These are phyloP conservation scores for Vickermania ingenoplastis DNA, from an alignment of 208 protist species.

Conservation along the genomic window DNA sequence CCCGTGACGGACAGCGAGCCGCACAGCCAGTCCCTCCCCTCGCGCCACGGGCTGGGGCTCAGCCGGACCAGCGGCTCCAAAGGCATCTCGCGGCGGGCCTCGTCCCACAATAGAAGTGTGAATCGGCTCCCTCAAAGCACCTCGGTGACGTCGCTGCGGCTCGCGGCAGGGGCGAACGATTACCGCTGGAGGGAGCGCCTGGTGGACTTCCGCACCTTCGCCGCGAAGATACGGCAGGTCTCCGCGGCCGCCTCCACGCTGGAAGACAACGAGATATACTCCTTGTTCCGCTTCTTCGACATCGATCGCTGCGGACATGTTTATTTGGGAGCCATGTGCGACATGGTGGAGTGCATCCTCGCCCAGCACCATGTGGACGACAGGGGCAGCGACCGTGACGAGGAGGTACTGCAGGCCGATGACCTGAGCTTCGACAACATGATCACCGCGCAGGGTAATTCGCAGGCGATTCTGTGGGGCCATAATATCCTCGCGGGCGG, in stretches of 20 bases:
- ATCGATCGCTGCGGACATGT: constrained; percentile 45
- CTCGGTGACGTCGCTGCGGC: not conserved
- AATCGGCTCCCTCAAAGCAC: not conserved
- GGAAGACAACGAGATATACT: constrained; percentile 67
- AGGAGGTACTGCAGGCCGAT: constrained; percentile 23
- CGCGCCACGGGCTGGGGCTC: not conserved
- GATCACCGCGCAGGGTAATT: not conserved
- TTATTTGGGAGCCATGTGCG: constrained; percentile 19
- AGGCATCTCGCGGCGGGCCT: not conserved
- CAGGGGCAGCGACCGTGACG: constrained; percentile 18
- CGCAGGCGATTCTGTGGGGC: not conserved
- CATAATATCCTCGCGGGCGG: not conserved
- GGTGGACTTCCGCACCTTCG: constrained; percentile 60
- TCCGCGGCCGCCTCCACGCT: constrained; percentile 45
- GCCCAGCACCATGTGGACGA: constrained; percentile 21
- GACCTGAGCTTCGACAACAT: constrained; percentile 32
- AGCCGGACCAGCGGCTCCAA: not conserved
- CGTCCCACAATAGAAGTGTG: not conserved
- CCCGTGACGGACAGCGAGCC: not conserved
- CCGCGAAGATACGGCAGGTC: constrained; percentile 36
- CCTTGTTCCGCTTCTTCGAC: constrained; percentile 70
- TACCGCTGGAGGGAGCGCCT: constrained; percentile 25
- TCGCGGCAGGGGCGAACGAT: constrained; percentile 3
- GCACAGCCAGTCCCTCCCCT: not conserved
- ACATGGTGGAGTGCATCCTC: constrained; percentile 39